Conservation (phyloP, 768 basidiomycete genomes). For the Heimioporus sp. region DNA sequence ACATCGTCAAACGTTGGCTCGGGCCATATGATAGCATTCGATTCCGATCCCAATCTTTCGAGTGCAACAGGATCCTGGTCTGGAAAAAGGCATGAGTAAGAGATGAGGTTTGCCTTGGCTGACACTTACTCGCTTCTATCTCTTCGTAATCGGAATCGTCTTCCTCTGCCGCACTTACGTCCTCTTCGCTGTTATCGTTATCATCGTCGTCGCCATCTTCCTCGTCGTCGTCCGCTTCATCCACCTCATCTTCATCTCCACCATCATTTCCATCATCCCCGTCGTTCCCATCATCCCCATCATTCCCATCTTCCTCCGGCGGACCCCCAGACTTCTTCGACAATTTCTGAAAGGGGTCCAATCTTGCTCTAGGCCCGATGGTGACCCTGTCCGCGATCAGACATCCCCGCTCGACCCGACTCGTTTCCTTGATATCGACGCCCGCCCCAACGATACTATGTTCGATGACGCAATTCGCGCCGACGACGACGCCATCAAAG, state of each 20-base stretch:
- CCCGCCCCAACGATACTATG: conserved; percentile 79
- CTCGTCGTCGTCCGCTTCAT: conserved; percentile 24
- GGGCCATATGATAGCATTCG: conserved; percentile 85
- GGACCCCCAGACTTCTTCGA: conserved; percentile 47
- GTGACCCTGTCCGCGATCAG: conserved; percentile 80
- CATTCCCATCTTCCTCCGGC: conserved; percentile 29
- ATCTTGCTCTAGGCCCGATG: conserved; percentile 66
- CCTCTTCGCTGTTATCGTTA: conserved; percentile 35
- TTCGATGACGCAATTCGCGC: conserved; percentile 67
- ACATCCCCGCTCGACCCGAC: conserved; percentile 68
- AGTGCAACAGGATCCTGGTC: conserved; percentile 47
- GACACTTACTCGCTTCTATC: conserved; percentile 57
- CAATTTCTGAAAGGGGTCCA: conserved; percentile 72
- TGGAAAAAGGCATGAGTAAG: conserved; percentile 20
- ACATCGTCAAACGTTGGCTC: conserved; percentile 54
- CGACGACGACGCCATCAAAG: conserved; percentile 75
- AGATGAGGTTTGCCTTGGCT: neutral
- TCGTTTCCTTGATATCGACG: conserved; percentile 68
- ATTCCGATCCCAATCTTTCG: conserved; percentile 58
- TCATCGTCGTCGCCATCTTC: conserved; percentile 27
- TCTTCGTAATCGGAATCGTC: conserved; percentile 66
- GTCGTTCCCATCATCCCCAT: conserved; percentile 24
- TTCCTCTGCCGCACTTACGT: conserved; percentile 29
- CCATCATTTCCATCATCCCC: conserved; percentile 24
- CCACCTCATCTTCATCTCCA: conserved; percentile 37